These are phyloP conservation scores for Suhomyces taliae DNA, from an alignment of 1,139 yeast species.

Conservation along the genomic window DNA sequence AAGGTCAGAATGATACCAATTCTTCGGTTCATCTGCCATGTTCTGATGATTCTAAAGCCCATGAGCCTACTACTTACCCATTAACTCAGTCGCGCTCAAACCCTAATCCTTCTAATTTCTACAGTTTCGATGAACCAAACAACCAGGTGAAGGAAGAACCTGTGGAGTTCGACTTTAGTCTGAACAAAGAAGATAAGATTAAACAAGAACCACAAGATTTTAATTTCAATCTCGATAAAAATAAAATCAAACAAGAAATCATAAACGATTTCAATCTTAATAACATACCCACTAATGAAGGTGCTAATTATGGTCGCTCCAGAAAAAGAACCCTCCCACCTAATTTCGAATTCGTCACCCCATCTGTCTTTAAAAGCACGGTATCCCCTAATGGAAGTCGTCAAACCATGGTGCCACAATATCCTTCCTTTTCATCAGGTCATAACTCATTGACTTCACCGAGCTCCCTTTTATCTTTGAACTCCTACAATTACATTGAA, in stretches of 20 bases:
- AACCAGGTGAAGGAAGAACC: background rate
- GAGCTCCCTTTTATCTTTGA: slow-evolving; percentile 34
- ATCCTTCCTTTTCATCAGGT: slow-evolving; percentile 8
- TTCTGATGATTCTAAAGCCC: slow-evolving; percentile 31
- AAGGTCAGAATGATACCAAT: slow-evolving; percentile 6
- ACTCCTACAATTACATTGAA: slow-evolving; percentile 27
- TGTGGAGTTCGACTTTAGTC: background rate
- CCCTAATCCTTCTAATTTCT: slow-evolving; percentile 8
- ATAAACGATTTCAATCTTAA: slow-evolving; percentile 42
- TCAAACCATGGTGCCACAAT: slow-evolving; percentile 7
- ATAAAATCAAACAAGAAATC: slow-evolving; percentile 41
- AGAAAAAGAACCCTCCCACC: slow-evolving; percentile 9
- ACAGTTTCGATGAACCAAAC: background rate
- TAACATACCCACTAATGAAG: slow-evolving; percentile 31
- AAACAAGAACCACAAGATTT: slow-evolving; percentile 29
- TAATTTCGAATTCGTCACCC: slow-evolving; percentile 12
- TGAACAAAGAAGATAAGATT: slow-evolving; percentile 29
- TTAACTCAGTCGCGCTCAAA: slow-evolving; percentile 15
- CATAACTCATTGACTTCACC: slow-evolving; percentile 35
- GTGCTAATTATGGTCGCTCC: slow-evolving; percentile 4
- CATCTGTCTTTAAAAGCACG: slow-evolving; percentile 3
- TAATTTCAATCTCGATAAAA: slow-evolving; percentile 22
- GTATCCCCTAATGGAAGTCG: slow-evolving; percentile 2
- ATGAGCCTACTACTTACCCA: slow-evolving; percentile 18
- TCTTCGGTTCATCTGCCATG: slow-evolving; percentile 33